Evolutionary conservation across 2,329 filamentous ascomycete species (phyloP).

Genomic region (Seiridium cupressi): DNA sequence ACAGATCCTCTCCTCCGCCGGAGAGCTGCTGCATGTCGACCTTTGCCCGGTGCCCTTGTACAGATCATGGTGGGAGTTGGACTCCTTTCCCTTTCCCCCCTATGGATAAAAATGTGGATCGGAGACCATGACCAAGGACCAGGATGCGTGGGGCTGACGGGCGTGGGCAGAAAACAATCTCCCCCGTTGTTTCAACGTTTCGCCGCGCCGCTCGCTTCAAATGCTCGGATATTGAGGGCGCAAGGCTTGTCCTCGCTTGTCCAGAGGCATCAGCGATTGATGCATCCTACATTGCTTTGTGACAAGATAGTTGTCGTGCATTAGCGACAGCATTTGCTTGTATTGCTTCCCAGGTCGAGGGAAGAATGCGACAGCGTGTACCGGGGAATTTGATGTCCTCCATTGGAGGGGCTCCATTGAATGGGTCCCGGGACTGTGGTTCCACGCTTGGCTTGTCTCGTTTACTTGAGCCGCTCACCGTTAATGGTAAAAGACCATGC

Average conservation of each 20-base stretch:
- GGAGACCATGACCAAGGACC: background rate
- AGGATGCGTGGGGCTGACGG: background rate
- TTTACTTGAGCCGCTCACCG: constrained; percentile 3
- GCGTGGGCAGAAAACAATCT: background rate
- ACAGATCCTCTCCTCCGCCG: background rate
- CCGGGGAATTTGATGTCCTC: no score
- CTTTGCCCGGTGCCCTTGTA: background rate
- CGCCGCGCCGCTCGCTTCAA: background rate
- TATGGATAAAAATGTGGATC: background rate
- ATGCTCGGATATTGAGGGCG: no score
- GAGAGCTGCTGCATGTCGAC: no score
- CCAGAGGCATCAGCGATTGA: no score
- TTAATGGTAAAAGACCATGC: background rate
- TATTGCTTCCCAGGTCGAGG: no score
- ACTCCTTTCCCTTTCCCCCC: background rate
- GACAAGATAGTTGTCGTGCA: no score
- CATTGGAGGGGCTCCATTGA: no score
- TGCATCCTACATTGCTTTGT: no score
- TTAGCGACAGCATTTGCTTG: no score
- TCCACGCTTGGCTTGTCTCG: background rate
- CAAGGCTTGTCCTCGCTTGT: no score
- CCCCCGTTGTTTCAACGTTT: background rate
- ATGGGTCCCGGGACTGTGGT: background rate
- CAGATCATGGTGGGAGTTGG: background rate
- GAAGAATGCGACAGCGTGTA: no score